A percentile compares a stretch with the other conserved stretches of the same genome.
Conservation (phyloP, 2,329 filamentous ascomycete genomes). For the Trichoderma lentiforme region DNA sequence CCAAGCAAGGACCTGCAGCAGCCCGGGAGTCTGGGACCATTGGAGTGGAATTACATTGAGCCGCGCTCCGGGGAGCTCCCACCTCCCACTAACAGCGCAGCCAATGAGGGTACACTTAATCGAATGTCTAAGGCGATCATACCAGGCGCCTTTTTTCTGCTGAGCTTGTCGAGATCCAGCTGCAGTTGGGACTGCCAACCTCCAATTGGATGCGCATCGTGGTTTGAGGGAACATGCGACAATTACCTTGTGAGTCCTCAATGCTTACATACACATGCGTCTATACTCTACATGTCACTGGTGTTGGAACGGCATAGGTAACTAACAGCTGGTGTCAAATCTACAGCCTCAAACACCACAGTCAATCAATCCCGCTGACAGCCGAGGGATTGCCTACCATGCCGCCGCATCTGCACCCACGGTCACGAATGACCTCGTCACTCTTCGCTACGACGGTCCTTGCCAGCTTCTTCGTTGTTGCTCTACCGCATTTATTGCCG, state of each 20-base stretch:
- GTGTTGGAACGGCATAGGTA: background rate
- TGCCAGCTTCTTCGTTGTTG: slow-evolving; percentile 88
- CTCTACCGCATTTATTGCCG: slow-evolving; percentile 82
- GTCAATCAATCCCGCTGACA: slow-evolving; percentile 1
- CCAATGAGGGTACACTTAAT: slow-evolving; percentile 22
- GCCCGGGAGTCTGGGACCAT: background rate
- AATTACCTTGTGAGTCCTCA: slow-evolving; percentile 21
- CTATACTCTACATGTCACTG: background rate
- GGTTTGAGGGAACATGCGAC: slow-evolving; percentile 21
- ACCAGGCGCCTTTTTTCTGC: slow-evolving; percentile 18
- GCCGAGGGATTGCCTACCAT: slow-evolving; percentile 42
- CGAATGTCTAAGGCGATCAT: slow-evolving; percentile 11
- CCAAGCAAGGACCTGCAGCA: background rate
- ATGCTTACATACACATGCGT: background rate
- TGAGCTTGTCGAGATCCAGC: background rate
- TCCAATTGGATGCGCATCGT: slow-evolving; percentile 8
- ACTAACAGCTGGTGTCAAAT: background rate
- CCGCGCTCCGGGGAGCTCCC: slow-evolving; percentile 16
- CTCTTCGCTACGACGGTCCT: slow-evolving; percentile 92
- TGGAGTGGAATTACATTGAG: slow-evolving; percentile 19
- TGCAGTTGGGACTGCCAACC: background rate
- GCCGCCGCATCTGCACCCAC: slow-evolving; percentile 87
- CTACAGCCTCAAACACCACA: background rate
- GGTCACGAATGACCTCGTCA: slow-evolving; percentile 88
- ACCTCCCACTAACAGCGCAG: background rate